These are phyloP conservation scores for Gossypium anomalum DNA, from an alignment of 345 rosid genomes.

Conservation along the genomic window DNA sequence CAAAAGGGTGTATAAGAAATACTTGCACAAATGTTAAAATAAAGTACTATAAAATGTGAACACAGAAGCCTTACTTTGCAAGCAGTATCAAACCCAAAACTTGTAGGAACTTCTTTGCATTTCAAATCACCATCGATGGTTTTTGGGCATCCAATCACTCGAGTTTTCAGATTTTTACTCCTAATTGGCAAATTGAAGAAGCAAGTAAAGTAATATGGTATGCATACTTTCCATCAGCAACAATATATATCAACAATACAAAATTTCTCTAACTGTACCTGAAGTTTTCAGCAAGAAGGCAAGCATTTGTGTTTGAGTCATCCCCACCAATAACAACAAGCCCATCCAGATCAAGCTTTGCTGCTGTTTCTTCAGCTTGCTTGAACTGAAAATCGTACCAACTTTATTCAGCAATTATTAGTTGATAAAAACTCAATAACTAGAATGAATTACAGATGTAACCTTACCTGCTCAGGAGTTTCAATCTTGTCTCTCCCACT, in stretches of 20 bases:
- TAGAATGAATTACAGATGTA: neutral
- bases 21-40: neutral
- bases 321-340: slow-evolving; percentile 95
- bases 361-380: slow-evolving; percentile 94
- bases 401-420: neutral
- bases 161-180: slow-evolving; percentile 76
- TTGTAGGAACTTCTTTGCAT: slow-evolving; percentile 93
- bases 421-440: neutral
- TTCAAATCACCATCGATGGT: slow-evolving; percentile 99
- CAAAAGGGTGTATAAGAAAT: neutral
- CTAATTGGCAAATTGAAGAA: slow-evolving; percentile 29
- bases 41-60: neutral
- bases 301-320: slow-evolving; percentile 97
- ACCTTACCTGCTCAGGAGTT: slow-evolving; percentile 88
- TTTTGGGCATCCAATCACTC: slow-evolving; percentile 97
- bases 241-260: neutral
- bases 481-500: slow-evolving; percentile 99
- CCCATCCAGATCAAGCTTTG: slow-evolving; percentile 91
- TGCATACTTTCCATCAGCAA: neutral
- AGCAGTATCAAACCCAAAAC: slow-evolving; percentile 99
- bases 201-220: neutral
- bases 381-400: slow-evolving; percentile 60
- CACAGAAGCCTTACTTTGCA: slow-evolving; percentile 65
- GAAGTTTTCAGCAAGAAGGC: slow-evolving; percentile 94
- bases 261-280: slow-evolving; percentile 34